phyloP scores from a whole-genome alignment of 805 yeast genomes.

The Yamadazyma ubonensis region DNA sequence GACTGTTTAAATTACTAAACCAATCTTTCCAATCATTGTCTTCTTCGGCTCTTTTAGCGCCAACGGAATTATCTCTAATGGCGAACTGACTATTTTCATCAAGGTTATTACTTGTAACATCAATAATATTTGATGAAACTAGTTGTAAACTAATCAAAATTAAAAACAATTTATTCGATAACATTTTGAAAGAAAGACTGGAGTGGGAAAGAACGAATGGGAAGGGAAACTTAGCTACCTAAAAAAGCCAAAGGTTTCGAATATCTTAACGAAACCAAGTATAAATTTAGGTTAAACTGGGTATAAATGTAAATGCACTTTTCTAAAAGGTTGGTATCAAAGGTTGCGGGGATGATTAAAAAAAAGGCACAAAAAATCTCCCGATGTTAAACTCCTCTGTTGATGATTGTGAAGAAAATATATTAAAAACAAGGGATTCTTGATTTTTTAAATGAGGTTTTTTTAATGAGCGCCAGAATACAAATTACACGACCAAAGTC shows the following conservation, averaged over 20 bases:
- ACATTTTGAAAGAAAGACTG: conserved; percentile 14
- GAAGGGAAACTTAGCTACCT: too few species aligned
- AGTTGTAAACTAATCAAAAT: conserved; percentile 4
- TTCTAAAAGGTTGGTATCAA: conserved; percentile 1
- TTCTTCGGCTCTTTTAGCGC: conserved; percentile 6
- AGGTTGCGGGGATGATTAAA: conserved; percentile 1
- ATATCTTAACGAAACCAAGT: not conserved
- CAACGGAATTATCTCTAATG: too few species aligned
- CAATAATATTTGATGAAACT: conserved; percentile 5
- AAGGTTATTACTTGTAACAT: conserved; percentile 9
- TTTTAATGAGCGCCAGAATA: conserved; percentile 3
- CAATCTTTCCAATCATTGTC: conserved; percentile 11
- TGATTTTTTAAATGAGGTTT: too few species aligned
- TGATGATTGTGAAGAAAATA: not conserved
- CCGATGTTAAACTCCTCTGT: conserved; percentile 2
- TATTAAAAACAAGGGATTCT: conserved; percentile 9
- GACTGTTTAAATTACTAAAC: conserved; percentile 8
- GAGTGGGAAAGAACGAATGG: conserved; percentile 9
- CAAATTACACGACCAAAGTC: not conserved
- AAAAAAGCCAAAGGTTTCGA: not conserved
- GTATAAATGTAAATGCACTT: conserved; percentile 2
- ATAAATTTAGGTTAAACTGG: not conserved
- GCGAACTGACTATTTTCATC: conserved; percentile 3
- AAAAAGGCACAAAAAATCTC: conserved; percentile 8
- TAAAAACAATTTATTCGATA: conserved; percentile 3